Base-by-base conservation (phyloP, 2,329 filamentous ascomycete species). In the Phyllachora maydis region DNA sequence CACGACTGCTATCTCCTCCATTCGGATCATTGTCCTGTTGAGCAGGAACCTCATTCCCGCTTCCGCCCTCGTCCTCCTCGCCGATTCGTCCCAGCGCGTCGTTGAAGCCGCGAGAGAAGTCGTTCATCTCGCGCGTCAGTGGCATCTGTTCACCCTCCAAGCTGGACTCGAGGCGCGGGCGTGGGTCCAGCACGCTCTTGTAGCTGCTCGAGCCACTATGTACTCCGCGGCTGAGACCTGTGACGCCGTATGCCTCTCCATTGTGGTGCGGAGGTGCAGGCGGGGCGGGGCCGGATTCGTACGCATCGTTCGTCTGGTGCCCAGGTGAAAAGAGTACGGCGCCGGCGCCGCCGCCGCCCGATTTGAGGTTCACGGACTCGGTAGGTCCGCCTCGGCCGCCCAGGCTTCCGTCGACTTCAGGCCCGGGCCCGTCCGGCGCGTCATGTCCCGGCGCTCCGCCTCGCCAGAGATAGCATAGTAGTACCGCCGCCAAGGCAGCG, bases 61-160 rank as follows among this genome's bases (percentile, higher is more conserved):
- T 9, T 19, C 22, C 8, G 11, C 19, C 14, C 37, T 52, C 42
- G 26, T 43, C 50, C 30, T 49, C 46, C 21, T 55, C 50, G 7
- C 42, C 41, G 4, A 43, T 44, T 3, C 40, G 34, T 18, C 38
- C 42, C 16, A 62, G 40, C 3, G 45, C 50, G 2, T 52, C 43
- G 27, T 46, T 43, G 28, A 49, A 53, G 24, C 49, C 46, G 5
- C 49, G 45, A 5, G 47, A 44, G 27, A 56, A 58, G 13, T 60
- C 56, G 12, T 58, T 52, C 15, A 52, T 41, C 27, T 53, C 51
- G 5, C 50, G 42, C 1, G 49, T 49, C 22, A 56, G 37, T 9
- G 53, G 52, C 6, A 47, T 38, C 26, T 46, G 40, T 14, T 56
- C 49, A 18, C 35, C 35, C 22, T 42, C 37, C 35, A 21, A 38